A percentile compares a stretch with the other conserved stretches of the same genome.
phyloP scores from a whole-genome alignment of 495 filamentous ascomycete genomes.

The Xylaria cubensis region DNA sequence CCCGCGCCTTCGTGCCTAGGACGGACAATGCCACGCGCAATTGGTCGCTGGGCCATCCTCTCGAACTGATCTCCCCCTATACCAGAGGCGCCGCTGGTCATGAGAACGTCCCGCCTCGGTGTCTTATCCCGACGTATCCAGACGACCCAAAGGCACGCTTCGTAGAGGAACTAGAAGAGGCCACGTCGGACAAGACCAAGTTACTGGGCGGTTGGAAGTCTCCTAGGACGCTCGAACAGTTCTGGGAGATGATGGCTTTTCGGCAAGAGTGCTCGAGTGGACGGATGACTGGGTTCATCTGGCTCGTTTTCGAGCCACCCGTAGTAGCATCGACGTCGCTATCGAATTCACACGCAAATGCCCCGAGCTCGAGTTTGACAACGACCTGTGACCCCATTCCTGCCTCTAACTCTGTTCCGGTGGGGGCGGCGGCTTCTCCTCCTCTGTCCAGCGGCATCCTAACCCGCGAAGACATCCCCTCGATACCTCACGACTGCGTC shows the following conservation, averaged over 20 bases:
- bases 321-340: background rate
- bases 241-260: slow-evolving; percentile 99
- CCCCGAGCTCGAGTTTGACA: slow-evolving; percentile 3
- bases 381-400: slow-evolving; percentile 29
- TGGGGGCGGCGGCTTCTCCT: slow-evolving; percentile 28
- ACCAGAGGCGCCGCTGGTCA: slow-evolving; percentile 59
- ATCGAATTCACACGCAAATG: slow-evolving; percentile 5
- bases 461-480: slow-evolving; percentile 8
- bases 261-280: slow-evolving; percentile 95
- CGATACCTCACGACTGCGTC: slow-evolving; percentile 25
- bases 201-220: slow-evolving; percentile 73
- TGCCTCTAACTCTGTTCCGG: background rate
- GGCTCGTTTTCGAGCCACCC: slow-evolving; percentile 78
- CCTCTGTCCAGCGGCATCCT: slow-evolving; percentile 27
- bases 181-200: slow-evolving; percentile 62
- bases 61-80: slow-evolving; percentile 68
- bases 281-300: slow-evolving; percentile 89
- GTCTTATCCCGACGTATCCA: slow-evolving; percentile 87
- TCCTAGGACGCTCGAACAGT: slow-evolving; percentile 81
- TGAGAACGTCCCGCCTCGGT: slow-evolving; percentile 70
- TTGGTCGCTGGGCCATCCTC: slow-evolving; percentile 63
- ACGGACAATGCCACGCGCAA: slow-evolving; percentile 51
- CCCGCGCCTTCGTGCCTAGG: slow-evolving; percentile 61
- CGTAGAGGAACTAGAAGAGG: slow-evolving; percentile 85
- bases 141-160: slow-evolving; percentile 97